phyloP scores from a whole-genome alignment of 148 eudicot species.

The Linanthus parryae region DNA sequence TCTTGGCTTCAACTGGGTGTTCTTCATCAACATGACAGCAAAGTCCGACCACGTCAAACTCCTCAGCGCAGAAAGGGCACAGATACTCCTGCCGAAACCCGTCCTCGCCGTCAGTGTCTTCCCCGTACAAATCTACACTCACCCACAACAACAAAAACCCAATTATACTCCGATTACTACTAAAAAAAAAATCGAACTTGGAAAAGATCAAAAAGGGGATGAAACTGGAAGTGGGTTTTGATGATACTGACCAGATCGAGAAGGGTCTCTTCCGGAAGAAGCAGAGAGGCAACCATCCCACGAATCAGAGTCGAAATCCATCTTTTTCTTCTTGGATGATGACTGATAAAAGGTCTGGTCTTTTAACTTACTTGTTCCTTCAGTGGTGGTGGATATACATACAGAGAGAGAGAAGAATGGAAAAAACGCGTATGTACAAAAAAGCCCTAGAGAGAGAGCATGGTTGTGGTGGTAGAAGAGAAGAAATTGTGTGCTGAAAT shows the following conservation, averaged over 20 bases:
- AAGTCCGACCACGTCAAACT: conserved; percentile 83
- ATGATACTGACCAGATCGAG: conserved; percentile 36
- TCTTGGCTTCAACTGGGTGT: conserved; percentile 67
- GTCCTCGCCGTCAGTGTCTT: conserved; percentile 54
- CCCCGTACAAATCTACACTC: conserved; percentile 55
- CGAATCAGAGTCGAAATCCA: conserved; percentile 62
- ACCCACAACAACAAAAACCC: conserved; percentile 1
- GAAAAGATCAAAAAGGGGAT: neutral
- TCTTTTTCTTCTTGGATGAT: too few species aligned
- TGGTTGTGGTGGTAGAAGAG: too few species aligned
- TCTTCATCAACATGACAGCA: conserved; percentile 94
- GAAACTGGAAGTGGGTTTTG: too few species aligned
- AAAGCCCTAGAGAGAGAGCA: too few species aligned
- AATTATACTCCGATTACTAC: neutral
- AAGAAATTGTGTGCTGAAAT: too few species aligned
- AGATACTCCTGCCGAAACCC: conserved; percentile 69
- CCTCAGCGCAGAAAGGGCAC: conserved; percentile 90
- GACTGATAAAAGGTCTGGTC: too few species aligned
- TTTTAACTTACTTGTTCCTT: too few species aligned
- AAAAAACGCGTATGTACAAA: too few species aligned
- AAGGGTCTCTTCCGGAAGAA: conserved; percentile 43
- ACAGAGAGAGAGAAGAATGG: too few species aligned
- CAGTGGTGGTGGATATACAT: too few species aligned
- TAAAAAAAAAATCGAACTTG: neutral
- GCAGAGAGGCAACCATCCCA: conserved; percentile 47